A percentile compares a stretch with the other conserved stretches of the same genome.
phyloP scores from a whole-genome alignment of 2,329 filamentous ascomycete species.

The Penicillium glabrum region DNA sequence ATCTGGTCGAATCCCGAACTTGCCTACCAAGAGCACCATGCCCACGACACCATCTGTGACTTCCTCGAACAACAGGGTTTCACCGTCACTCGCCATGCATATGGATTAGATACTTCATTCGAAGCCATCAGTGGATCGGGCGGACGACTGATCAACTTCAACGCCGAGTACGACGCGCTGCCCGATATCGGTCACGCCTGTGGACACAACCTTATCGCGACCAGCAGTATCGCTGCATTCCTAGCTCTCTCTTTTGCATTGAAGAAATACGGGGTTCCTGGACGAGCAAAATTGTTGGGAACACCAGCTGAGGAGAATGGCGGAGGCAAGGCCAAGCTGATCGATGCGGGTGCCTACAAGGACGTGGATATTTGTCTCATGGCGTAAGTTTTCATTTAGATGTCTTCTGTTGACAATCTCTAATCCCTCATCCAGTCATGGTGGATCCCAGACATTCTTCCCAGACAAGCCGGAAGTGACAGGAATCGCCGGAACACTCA shows the following conservation, averaged over 20 bases:
- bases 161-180: slow-evolving; percentile 46
- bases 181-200: slow-evolving; percentile 43
- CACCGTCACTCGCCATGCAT: slow-evolving; percentile 49
- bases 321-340: slow-evolving; percentile 42
- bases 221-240: slow-evolving; percentile 36
- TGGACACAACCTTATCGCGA: slow-evolving; percentile 43
- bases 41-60: slow-evolving; percentile 51
- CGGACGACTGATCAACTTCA: slow-evolving; percentile 38
- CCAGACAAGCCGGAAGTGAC: slow-evolving; percentile 18
- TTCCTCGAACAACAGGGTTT: slow-evolving; percentile 49
- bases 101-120: slow-evolving; percentile 55
- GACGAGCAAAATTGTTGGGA: slow-evolving; percentile 36
- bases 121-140: slow-evolving; percentile 46
- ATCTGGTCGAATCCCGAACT: slow-evolving; percentile 54
- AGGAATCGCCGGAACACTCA: slow-evolving; percentile 29
- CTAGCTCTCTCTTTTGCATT: slow-evolving; percentile 48
- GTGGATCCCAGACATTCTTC: slow-evolving; percentile 27
- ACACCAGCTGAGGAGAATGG: slow-evolving; percentile 42
- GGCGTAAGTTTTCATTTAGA: slow-evolving; percentile 30
- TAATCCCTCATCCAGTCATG: slow-evolving; percentile 19
- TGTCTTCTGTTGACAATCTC: neutral
- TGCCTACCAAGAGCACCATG: slow-evolving; percentile 52
- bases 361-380: slow-evolving; percentile 46
- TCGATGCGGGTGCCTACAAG: slow-evolving; percentile 46
- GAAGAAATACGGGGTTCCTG: slow-evolving; percentile 40